These are phyloP conservation scores for Parastagonospora nodorum DNA, from an alignment of 2,329 filamentous ascomycete genomes.

Conservation along the genomic window DNA sequence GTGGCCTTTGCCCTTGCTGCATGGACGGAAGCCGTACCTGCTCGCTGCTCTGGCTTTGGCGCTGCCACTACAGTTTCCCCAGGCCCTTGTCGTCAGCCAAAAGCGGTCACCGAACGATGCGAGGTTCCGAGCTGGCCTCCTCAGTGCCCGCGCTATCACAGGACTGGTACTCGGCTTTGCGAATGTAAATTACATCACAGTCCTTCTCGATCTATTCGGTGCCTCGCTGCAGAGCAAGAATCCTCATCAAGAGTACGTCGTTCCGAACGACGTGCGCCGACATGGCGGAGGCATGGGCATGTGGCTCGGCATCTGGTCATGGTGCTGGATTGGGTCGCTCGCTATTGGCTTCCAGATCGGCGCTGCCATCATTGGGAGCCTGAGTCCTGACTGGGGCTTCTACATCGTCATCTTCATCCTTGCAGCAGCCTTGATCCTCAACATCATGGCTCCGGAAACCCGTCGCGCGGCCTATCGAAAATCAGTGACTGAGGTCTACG, in stretches of 20 bases:
- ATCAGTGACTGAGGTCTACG: constrained; percentile 66
- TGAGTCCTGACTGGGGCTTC: constrained; percentile 74
- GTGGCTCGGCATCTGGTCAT: constrained; percentile 70
- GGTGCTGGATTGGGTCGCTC: constrained; percentile 75
- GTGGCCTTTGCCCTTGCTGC: constrained; percentile 76
- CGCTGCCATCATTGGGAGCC: constrained; percentile 67
- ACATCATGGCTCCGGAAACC: constrained; percentile 74
- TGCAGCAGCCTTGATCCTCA: constrained; percentile 68
- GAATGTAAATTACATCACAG: constrained; percentile 76
- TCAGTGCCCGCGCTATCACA: constrained; percentile 68
- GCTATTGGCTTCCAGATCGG: constrained; percentile 74
- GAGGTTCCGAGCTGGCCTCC: constrained; percentile 64
- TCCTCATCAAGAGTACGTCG: constrained; percentile 73
- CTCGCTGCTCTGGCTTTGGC: constrained; percentile 69
- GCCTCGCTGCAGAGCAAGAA: constrained; percentile 73
- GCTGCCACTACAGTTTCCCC: constrained; percentile 75
- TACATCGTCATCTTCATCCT: constrained; percentile 73
- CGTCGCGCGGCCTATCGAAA: constrained; percentile 70
- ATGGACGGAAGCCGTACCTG: constrained; percentile 79
- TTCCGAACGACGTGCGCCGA: constrained; percentile 69
- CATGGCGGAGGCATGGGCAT: constrained; percentile 79
- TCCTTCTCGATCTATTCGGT: constrained; percentile 75
- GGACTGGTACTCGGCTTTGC: constrained; percentile 74
- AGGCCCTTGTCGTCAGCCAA: constrained; percentile 68
- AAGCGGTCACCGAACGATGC: constrained; percentile 61